Evolutionary conservation across 106 monocot genomes (phyloP).

Genomic region (Apostasia shenzhenica): DNA sequence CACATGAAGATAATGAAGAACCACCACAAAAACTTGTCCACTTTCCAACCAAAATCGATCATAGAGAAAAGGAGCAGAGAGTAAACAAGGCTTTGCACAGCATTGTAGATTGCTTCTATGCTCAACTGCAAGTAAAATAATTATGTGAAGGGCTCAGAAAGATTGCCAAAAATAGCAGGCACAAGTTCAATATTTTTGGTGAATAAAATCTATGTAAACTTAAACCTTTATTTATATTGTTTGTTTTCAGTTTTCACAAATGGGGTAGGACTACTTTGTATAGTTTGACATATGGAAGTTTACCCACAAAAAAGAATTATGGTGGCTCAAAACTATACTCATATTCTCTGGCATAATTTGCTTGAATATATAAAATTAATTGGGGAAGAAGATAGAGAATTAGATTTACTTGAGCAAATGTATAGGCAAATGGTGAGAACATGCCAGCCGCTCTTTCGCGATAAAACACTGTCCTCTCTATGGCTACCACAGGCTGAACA

Average conservation of each 20-base stretch:
- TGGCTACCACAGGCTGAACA: constrained; percentile 64
- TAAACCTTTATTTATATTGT: too few species aligned
- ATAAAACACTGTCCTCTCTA: constrained; percentile 87
- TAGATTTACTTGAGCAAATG: constrained; percentile 76
- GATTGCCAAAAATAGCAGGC: too few species aligned
- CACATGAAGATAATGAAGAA: constrained; percentile 62
- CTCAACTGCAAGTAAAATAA: constrained; percentile 33
- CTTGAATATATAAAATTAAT: too few species aligned
- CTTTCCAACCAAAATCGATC: constrained; percentile 71
- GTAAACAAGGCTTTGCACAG: constrained; percentile 45
- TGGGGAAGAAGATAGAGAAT: neutral
- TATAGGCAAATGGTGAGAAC: constrained; percentile 83
- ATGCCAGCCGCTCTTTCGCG: constrained; percentile 93
- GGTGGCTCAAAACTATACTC: too few species aligned
- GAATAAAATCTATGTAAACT: too few species aligned
- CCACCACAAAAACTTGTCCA: constrained; percentile 70
- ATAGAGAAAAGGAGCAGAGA: constrained; percentile 56
- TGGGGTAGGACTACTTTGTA: too few species aligned
- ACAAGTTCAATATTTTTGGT: too few species aligned
- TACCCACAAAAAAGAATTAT: too few species aligned
- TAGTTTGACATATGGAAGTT: too few species aligned
- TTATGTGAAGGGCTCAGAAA: neutral
- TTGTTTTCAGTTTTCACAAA: too few species aligned
- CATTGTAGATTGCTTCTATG: constrained; percentile 62
- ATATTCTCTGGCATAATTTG: too few species aligned